Conservation (phyloP, 1,284 basidiomycete species). For the Wallemia hederae region DNA sequence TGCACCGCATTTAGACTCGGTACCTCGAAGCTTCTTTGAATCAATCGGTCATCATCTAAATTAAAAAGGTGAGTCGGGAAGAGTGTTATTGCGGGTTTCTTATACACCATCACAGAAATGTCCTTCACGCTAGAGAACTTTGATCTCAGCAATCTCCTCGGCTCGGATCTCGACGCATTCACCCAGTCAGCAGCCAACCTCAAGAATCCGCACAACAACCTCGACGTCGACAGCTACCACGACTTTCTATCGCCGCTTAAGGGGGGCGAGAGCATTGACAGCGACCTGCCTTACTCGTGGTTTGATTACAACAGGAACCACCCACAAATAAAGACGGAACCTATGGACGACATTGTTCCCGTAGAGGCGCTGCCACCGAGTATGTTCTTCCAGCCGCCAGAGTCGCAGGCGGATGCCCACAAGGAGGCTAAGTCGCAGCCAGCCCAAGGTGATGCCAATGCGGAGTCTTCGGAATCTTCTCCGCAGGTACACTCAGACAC, state of each 20-base stretch:
- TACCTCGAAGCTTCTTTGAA: no score
- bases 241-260: not conserved
- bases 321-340: slow-evolving; percentile 1
- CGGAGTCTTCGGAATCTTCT: no score
- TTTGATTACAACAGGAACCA: not conserved
- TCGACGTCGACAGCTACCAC: not conserved
- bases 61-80: no score
- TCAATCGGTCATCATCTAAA: no score
- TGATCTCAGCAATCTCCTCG: not conserved
- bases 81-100: no score
- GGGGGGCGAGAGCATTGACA: not conserved
- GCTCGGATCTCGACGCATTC: not conserved
- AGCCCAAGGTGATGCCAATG: no score
- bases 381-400: not conserved
- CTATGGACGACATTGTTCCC: not conserved
- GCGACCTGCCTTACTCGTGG: not conserved
- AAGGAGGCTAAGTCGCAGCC: not conserved
- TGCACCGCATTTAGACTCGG: no score
- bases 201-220: not conserved
- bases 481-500: no score
- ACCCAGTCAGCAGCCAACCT: not conserved
- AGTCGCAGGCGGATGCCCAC: not conserved
- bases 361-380: not conserved
- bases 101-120: no score
- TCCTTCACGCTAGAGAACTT: not conserved